Base-by-base conservation (phyloP, 2,329 filamentous ascomycete genomes). In the Leptographium radiaticola region DNA sequence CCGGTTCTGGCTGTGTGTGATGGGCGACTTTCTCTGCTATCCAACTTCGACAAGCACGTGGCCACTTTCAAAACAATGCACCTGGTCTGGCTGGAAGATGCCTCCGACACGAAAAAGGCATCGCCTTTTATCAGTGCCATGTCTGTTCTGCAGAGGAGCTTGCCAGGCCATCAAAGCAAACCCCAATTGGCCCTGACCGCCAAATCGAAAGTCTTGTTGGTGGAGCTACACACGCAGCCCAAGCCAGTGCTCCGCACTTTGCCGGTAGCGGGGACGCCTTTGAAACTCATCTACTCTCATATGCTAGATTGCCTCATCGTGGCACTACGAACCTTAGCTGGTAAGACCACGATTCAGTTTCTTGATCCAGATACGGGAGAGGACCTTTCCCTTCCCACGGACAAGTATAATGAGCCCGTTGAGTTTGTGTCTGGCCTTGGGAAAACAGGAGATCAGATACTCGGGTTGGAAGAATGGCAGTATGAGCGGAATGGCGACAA, bases 381-480 rank as follows among this genome's bases (percentile, higher is more conserved):
- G 6, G 70, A 77, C 53, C 61, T 83, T 1, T 79, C 78, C 0
- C 59, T 62, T 13, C 69, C 79, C 0, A 62, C 65, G 2, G 70
- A 75, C 53, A 73, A 68, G 43, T 66, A 68, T 3, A 69, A 67
- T 16, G 65, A 68, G 5, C 62, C 67, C 0, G 64, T 72, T 0
- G 67, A 74, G 1, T 77, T 75, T 54, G 75, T 83, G 34, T 73
- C 71, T 16, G 75, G 76, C 4, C 68, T 89, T 16, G 78, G 77
- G 1, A 73, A 77, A 46, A 58, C 66, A 1, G 76, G 76, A 1
- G 81, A 86, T 57, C 73, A 72, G 42, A 76, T 89, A 1, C 71
- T 79, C 45, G 73, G 77, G 1, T 65, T 89, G 9, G 65, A 75
- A 1, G 81, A 87, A 57, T 89, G 86, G 86, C 64, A 71, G 6